Evolutionary conservation across 352 stramenopile genomes (phyloP).

Genomic region (Plasmopara muralis): DNA sequence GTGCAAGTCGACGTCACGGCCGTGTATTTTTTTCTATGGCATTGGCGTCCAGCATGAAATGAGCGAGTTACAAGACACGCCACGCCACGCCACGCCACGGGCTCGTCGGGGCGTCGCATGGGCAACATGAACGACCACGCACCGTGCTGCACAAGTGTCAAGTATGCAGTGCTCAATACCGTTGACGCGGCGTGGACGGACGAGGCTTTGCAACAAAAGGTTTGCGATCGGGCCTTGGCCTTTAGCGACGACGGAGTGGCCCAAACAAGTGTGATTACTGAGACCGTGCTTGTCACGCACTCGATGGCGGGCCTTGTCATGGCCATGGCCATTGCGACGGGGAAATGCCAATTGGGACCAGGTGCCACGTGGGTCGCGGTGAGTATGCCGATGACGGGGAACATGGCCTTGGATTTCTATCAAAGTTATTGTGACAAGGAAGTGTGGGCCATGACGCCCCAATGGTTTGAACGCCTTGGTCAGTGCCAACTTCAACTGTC

Average conservation of each 20-base stretch:
- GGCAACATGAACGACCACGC: constrained; percentile 17
- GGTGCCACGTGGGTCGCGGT: constrained; percentile 25
- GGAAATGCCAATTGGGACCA: constrained; percentile 18
- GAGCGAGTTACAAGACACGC: constrained; percentile 14
- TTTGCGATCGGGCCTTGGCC: constrained; percentile 13
- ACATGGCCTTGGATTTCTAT: constrained; percentile 27
- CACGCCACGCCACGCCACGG: constrained; percentile 5
- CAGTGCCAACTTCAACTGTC: constrained; percentile 26
- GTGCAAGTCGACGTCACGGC: constrained; percentile 18
- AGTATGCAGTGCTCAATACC: constrained; percentile 19
- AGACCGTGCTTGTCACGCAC: constrained; percentile 20
- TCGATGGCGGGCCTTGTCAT: constrained; percentile 18
- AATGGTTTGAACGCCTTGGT: constrained; percentile 20
- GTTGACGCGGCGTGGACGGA: constrained; percentile 15
- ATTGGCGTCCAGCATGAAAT: constrained; percentile 11
- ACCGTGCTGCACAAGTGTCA: constrained; percentile 15
- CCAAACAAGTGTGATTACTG: constrained; percentile 1
- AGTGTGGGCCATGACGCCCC: not conserved
- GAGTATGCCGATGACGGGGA: constrained; percentile 19
- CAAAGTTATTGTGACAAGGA: constrained; percentile 25
- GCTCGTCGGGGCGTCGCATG: constrained; percentile 7
- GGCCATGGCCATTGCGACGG: constrained; percentile 15
- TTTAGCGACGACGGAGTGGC: constrained; percentile 6
- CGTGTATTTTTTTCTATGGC: constrained; percentile 21
- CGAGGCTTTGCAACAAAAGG: constrained; percentile 13